phyloP scores from a whole-genome alignment of 2,329 filamentous ascomycete species.

The Sclerotinia nivalis region DNA sequence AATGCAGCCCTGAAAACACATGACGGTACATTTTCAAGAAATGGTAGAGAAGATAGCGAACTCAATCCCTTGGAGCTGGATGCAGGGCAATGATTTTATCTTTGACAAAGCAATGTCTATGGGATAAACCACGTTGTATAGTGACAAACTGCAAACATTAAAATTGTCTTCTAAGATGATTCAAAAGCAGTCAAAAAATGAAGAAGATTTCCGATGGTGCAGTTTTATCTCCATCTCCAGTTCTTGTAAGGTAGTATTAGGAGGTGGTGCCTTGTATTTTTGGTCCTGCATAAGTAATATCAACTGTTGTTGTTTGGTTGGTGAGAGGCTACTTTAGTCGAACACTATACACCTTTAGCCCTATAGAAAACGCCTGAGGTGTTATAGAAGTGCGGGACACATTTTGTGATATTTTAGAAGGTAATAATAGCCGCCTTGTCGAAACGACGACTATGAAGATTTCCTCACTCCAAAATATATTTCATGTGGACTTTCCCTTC shows the following conservation, averaged over 20 bases:
- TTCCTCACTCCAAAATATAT: too few relatives aligned
- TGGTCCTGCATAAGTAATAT: neutral
- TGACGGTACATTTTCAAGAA: neutral
- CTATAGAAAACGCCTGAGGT: neutral
- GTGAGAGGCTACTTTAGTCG: neutral
- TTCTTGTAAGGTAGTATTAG: neutral
- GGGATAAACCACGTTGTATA: neutral
- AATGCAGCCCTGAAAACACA: neutral
- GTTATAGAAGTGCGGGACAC: neutral
- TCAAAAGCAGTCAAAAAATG: too few relatives aligned
- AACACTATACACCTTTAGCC: neutral
- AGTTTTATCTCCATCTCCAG: neutral
- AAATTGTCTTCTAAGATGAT: neutral
- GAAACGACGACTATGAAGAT: neutral
- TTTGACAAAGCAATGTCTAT: neutral
- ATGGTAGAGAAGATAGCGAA: neutral
- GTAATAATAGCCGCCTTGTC: neutral
- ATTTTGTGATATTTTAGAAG: neutral
- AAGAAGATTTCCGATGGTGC: neutral
- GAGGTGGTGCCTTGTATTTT: neutral
- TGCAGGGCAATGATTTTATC: neutral
- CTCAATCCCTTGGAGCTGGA: neutral
- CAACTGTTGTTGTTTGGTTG: neutral
- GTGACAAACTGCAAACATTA: too few relatives aligned
- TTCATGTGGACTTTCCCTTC: neutral